These are phyloP conservation scores for Cyclotella cryptica DNA, from an alignment of 108 stramenopile species.

Conservation along the genomic window DNA sequence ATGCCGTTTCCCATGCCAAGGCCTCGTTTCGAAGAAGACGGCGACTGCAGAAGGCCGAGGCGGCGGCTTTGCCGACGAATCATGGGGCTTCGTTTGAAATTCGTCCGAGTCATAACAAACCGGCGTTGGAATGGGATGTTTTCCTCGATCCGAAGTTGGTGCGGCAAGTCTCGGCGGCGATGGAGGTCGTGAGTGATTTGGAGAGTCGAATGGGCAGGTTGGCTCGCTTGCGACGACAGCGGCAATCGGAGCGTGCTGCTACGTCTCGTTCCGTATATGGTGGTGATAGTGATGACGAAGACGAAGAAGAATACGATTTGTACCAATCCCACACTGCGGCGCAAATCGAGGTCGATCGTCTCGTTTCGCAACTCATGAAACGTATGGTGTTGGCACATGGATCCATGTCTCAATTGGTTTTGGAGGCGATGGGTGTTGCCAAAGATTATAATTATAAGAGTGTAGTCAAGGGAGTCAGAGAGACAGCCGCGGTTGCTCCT, in stretches of 20 bases:
- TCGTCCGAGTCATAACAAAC: constrained; percentile 20
- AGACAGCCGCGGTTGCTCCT: background rate
- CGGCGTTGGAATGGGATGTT: constrained; percentile 58
- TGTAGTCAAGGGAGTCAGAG: constrained; percentile 42
- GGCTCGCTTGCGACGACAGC: constrained; percentile 10
- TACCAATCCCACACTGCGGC: constrained; percentile 50
- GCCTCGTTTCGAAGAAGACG: constrained; percentile 7
- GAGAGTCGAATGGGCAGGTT: constrained; percentile 18
- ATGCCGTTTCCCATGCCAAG: background rate
- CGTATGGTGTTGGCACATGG: constrained; percentile 64
- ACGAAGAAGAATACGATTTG: constrained; percentile 31
- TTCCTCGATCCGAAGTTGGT: constrained; percentile 64
- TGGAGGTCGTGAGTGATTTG: constrained; percentile 25
- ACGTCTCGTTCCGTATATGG: background rate
- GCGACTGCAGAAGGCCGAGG: background rate
- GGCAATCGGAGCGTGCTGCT: background rate
- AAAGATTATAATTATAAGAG: constrained; percentile 54
- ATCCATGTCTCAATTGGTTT: constrained; percentile 55
- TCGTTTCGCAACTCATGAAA: constrained; percentile 45
- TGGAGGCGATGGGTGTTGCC: constrained; percentile 58
- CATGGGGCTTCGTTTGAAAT: background rate
- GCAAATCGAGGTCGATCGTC: constrained; percentile 56
- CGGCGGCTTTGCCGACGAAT: background rate
- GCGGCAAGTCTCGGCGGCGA: constrained; percentile 36
- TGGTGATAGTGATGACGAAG: background rate